phyloP scores from a whole-genome alignment of 257 asterid genomes.

The Eucommia ulmoides region DNA sequence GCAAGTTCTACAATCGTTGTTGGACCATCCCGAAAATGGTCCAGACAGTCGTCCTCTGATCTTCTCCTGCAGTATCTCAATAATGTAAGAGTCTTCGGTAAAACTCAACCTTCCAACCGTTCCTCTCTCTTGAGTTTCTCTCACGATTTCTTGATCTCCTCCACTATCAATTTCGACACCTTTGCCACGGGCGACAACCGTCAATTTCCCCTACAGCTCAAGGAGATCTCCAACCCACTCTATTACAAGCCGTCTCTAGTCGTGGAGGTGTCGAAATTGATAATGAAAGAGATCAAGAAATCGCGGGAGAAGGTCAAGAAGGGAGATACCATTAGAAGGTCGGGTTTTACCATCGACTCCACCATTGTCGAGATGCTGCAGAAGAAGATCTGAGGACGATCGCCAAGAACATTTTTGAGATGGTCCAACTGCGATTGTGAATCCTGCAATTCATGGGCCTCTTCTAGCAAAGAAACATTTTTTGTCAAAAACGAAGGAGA shows the following conservation, averaged over 20 bases:
- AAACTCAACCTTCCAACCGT: no score
- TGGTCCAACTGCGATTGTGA: conserved; percentile 93
- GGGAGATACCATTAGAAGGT: conserved; percentile 14
- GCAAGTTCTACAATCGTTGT: no score
- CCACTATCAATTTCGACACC: no score
- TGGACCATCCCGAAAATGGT: no score
- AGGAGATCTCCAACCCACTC: conserved; percentile 83
- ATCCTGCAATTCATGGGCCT: conserved; percentile 61
- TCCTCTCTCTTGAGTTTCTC: no score
- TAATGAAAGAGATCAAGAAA: conserved; percentile 24
- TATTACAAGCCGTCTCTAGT: conserved; percentile 54
- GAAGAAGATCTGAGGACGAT: conserved; percentile 35
- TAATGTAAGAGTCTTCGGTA: no score
- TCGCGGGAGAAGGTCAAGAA: conserved; percentile 9
- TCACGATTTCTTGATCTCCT: no score
- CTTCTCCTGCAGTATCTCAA: no score
- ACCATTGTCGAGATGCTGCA: conserved; percentile 68
- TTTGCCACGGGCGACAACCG: no score
- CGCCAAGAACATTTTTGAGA: conserved; percentile 29
- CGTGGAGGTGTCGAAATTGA: conserved; percentile 42
- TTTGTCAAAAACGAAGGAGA: conserved; percentile 68
- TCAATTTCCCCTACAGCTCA: conserved; percentile 64
- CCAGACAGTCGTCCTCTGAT: no score
- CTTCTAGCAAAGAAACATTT: conserved; percentile 42
- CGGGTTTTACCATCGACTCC: conserved; percentile 44